Percentiles rank a stretch among this genome's conserved stretches.
phyloP scores from a whole-genome alignment of 495 filamentous ascomycete genomes.

The Bryoglossum gracile region DNA sequence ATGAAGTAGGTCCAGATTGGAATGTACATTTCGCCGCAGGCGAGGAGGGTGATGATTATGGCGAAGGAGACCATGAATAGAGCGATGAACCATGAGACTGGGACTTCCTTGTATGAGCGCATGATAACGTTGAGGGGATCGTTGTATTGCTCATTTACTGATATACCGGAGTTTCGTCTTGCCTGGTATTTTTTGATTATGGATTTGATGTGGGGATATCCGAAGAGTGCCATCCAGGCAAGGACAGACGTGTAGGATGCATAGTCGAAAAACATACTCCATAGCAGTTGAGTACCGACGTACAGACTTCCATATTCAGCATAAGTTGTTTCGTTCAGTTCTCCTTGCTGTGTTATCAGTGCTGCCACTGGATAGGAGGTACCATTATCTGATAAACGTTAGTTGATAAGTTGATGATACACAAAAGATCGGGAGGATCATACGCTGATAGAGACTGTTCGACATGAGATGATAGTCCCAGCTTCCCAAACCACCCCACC shows the following conservation, averaged over 20 bases:
- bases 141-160: slow-evolving; percentile 45
- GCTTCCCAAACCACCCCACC: slow-evolving; percentile 45
- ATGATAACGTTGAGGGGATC: slow-evolving; percentile 50
- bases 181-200: slow-evolving; percentile 35
- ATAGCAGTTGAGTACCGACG: slow-evolving; percentile 45
- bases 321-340: slow-evolving; percentile 47
- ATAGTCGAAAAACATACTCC: slow-evolving; percentile 52
- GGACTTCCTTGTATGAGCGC: slow-evolving; percentile 47
- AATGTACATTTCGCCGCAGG: slow-evolving; percentile 44
- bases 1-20: slow-evolving; percentile 51
- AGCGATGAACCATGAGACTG: slow-evolving; percentile 45
- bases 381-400: no score
- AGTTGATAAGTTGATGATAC: no score
- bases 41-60: slow-evolving; percentile 40
- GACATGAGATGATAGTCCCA: slow-evolving; percentile 48
- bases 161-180: slow-evolving; percentile 25
- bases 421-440: slow-evolving; percentile 2
- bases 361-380: slow-evolving; percentile 39
- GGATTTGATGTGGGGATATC: slow-evolving; percentile 36
- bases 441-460: slow-evolving; percentile 41
- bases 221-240: slow-evolving; percentile 50
- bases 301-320: slow-evolving; percentile 43
- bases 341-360: slow-evolving; percentile 39
- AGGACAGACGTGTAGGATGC: slow-evolving; percentile 48
- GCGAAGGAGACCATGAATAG: slow-evolving; percentile 41